These are phyloP conservation scores for Candida maltosa DNA, from an alignment of 805 yeast genomes.

Conservation along the genomic window DNA sequence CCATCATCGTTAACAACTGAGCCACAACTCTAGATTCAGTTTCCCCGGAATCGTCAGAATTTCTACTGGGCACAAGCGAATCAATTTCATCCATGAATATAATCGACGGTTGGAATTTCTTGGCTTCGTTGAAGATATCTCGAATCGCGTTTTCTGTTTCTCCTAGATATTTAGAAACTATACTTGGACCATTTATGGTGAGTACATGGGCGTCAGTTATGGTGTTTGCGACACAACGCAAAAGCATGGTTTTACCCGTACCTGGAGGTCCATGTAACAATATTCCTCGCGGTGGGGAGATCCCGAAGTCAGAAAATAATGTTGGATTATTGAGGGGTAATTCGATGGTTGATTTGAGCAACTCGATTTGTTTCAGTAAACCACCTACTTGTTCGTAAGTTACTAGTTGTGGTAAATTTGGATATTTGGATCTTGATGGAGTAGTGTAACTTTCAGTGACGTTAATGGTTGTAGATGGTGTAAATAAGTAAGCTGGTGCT, in stretches of 20 bases:
- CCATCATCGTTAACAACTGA: slow-evolving; percentile 78
- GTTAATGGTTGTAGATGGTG: slow-evolving; percentile 1
- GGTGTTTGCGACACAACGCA: slow-evolving; percentile 78
- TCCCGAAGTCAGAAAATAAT: slow-evolving; percentile 78
- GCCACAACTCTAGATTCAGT: slow-evolving; percentile 90
- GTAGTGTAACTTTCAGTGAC: slow-evolving; percentile 4
- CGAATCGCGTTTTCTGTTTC: slow-evolving; percentile 89
- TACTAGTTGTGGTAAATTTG: slow-evolving; percentile 40
- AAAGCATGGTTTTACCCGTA: slow-evolving; percentile 89
- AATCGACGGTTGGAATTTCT: slow-evolving; percentile 80
- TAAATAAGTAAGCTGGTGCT: slow-evolving; percentile 48
- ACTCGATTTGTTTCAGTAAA: slow-evolving; percentile 55
- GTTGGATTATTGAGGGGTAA: slow-evolving; percentile 78
- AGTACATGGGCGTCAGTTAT: slow-evolving; percentile 72
- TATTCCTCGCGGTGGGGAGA: slow-evolving; percentile 91
- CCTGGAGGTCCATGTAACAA: slow-evolving; percentile 95
- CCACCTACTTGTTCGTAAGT: slow-evolving; percentile 74
- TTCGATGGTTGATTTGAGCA: slow-evolving; percentile 64
- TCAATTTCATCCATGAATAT: slow-evolving; percentile 92
- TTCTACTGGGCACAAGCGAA: slow-evolving; percentile 82
- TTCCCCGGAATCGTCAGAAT: slow-evolving; percentile 84
- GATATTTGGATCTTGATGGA: slow-evolving; percentile 31
- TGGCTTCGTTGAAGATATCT: slow-evolving; percentile 80
- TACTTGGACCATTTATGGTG: slow-evolving; percentile 84
- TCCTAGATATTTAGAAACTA: slow-evolving; percentile 89